Evolutionary conservation across 1,284 basidiomycete species (phyloP), one percentile per base, ranked within the genome.

Genomic region (Hemileia vastatrix): DNA sequence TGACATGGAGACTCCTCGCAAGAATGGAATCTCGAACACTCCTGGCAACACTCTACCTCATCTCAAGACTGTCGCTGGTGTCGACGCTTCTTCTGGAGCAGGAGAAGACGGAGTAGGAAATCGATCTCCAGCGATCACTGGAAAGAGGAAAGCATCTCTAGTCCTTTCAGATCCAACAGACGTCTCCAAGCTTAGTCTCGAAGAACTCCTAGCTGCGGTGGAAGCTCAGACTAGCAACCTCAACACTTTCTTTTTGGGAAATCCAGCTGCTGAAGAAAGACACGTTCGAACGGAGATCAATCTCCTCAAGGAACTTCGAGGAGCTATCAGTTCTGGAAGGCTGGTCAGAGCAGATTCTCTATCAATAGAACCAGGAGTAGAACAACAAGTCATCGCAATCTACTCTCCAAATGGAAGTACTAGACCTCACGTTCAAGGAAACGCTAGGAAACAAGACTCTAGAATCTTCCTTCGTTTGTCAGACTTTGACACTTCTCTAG

Each of bases 371-470:
- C 70, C 78, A 1, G 67, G 70, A 1, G 62, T 68, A 8, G 76
- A 77, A 52, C 66, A 73, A 24, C 77, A 78, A 63, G 69, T 80
- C 19, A 74, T 80, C 19, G 77, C 78, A 0, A 71, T 80, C 64
- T 77, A 78, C 72, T 77, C 77, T 2, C 79, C 79, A 2, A 78
- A 76, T 52, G 78, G 78, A 44, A 76, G 75, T 52, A 80, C 77
- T 4, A 72, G 79, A 21, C 79, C 79, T 2, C 79, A 80, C 64
- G 74, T 80, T 48, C 74, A 77, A 21, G 71, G 74, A 44, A 71
- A 69, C 53, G 73, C 78, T 32, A 77, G 80, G 66, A 77, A 79
- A 63, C 77, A 80, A 32, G 79, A 80, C 66, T 78, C 78, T 40
- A 72, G 79, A 54, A 76, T 80, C 63, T 78, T 77, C 62, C 76